Percentiles rank a stretch among this genome's conserved stretches.
phyloP scores from a whole-genome alignment of 768 basidiomycete species.

The Terana coerulea region DNA sequence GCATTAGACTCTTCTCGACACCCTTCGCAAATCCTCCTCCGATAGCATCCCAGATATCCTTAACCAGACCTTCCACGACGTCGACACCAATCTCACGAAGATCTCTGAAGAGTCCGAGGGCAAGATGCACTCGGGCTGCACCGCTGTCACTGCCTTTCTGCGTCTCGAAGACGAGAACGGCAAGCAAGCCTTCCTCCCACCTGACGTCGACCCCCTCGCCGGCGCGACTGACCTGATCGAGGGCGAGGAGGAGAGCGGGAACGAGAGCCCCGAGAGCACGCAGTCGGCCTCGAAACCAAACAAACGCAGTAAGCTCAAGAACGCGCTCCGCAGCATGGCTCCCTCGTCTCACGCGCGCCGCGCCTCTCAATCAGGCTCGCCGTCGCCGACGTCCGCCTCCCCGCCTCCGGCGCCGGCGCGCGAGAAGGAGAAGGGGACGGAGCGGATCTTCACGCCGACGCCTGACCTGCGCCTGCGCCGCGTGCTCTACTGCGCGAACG shows the following conservation, averaged over 20 bases:
- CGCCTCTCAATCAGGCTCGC: conserved; percentile 14
- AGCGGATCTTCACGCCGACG: conserved; percentile 17
- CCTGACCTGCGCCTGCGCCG: conserved; percentile 44
- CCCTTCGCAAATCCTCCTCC: conserved; percentile 56
- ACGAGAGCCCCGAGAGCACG: conserved; percentile 23
- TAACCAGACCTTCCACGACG: conserved; percentile 91
- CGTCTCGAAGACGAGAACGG: conserved; percentile 84
- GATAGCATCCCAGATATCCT: conserved; percentile 79
- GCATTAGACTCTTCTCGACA: conserved; percentile 58
- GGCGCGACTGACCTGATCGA: conserved; percentile 15
- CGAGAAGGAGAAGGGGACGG: conserved; percentile 12
- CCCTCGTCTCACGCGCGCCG: conserved; percentile 13
- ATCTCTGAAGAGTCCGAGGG: conserved; percentile 86
- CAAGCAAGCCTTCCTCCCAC: conserved; percentile 58
- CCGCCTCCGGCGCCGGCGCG: neutral
- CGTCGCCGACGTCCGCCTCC: conserved; percentile 8
- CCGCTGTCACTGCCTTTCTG: conserved; percentile 93
- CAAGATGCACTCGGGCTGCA: conserved; percentile 95
- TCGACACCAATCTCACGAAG: conserved; percentile 78
- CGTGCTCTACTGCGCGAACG: conserved; percentile 93
- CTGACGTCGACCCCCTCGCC: conserved; percentile 18
- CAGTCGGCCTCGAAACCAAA: conserved; percentile 9
- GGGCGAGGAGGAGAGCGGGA: conserved; percentile 40
- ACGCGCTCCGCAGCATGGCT: conserved; percentile 48
- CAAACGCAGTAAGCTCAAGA: conserved; percentile 34